Conservation (phyloP, 163 green algal genomes). For the Volvox carteri region DNA sequence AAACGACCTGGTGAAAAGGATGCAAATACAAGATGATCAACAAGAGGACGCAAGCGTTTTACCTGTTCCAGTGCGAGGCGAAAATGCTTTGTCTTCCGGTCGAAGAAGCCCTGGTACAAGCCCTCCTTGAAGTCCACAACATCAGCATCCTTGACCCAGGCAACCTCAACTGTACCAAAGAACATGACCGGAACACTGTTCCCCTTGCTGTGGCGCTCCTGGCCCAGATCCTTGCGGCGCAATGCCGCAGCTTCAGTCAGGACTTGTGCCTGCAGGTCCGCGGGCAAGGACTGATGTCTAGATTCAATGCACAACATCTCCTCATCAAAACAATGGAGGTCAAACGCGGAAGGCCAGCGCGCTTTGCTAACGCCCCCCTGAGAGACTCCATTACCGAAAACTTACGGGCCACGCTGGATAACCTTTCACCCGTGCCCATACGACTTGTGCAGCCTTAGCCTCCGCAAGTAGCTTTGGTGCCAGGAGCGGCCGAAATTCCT, state of each 20-base stretch:
- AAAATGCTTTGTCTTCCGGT: conserved; percentile 76
- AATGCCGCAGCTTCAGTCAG: conserved; percentile 68
- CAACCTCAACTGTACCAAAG: conserved; percentile 85
- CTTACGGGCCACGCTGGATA: conserved; percentile 89
- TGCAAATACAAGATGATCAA: not conserved
- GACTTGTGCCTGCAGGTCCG: conserved; percentile 77
- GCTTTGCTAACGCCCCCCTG: conserved; percentile 6
- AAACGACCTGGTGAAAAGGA: not conserved
- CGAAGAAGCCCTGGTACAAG: conserved; percentile 63
- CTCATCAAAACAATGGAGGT: not conserved
- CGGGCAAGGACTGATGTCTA: not conserved
- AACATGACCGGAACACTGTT: conserved; percentile 81
- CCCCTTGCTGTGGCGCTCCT: conserved; percentile 54
- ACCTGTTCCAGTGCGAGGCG: conserved; percentile 67
- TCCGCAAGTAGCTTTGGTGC: conserved; percentile 54
- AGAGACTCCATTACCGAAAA: not conserved
- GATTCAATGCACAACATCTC: not conserved
- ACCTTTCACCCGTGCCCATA: conserved; percentile 87
- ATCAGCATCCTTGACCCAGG: conserved; percentile 72
- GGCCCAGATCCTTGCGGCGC: conserved; percentile 56
- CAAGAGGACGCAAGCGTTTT: not conserved
- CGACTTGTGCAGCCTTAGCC: conserved; percentile 66
- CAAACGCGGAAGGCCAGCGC: not conserved
- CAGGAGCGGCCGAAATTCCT: conserved; percentile 10
- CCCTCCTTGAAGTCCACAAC: conserved; percentile 73